Evolutionary conservation across 148 eudicot genomes (phyloP), one percentile per base, ranked within the genome.

Genomic region (Chenopodium berlandieri): DNA sequence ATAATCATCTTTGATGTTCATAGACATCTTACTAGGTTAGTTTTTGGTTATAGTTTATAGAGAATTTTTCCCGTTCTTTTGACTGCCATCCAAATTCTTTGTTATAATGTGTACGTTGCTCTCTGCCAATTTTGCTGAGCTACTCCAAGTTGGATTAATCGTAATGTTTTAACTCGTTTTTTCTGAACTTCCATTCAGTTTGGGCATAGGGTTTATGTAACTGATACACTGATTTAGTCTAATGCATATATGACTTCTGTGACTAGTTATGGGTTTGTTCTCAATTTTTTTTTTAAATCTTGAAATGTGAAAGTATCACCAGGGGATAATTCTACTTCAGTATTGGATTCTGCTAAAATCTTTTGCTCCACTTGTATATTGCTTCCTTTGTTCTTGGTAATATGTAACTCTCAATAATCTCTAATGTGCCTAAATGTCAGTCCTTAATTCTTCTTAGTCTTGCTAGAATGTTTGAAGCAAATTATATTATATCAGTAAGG

Each of bases 1-100:
- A 83, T 96, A 71, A 91, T 96, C 86, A 92, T 96, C 73, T 96
- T 96, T 90, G 99, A 96, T 85, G 98, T 90, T 75, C 95, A 94
- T 82, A 89, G 99, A 84, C 99, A 96, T 87, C 90, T 96, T 75
- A 88, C 85, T 85, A 94, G 89, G 99, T 96, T 58, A 77, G 88
- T 83, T 65, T 70, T 72, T 75, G 63, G 54, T 71, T 72, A 22
- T 67, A 63, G 20, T 79, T 23, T 27, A 27, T 62, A 50, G 75
- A 40, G 37, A 13, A n/a, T 25, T 8, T 34, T 82, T 4, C 10
- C 11, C 40, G 1, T 52, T 1, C 30, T 52, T 25, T 11, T 54
- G 8, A 64, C 13, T 69, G 62, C 34, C 60, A 32, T 65, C 34
- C 50, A 9, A 37, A 16, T 34, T 62, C 9, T 72, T 27, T 7